Conservation (phyloP, 78 protist species). For the Dictyostelium capitatum region DNA sequence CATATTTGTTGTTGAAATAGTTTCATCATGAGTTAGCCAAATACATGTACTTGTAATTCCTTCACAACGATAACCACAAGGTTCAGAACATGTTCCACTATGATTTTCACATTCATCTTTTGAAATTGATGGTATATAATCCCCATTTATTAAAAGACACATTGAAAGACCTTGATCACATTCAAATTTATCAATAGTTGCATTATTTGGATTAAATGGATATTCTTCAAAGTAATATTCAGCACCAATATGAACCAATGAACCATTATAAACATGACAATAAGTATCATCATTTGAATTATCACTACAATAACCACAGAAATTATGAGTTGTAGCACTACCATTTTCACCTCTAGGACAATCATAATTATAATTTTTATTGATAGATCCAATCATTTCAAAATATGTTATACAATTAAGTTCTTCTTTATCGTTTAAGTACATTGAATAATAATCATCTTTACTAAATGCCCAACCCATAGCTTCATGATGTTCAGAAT, state of each 20-base stretch:
- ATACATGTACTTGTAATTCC: background rate
- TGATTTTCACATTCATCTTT: background rate
- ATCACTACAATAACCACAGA: conserved; percentile 60
- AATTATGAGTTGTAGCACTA: background rate
- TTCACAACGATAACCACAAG: conserved; percentile 35
- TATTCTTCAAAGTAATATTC: background rate
- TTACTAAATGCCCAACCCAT: background rate
- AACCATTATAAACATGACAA: conserved; percentile 16
- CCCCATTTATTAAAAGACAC: conserved; percentile 9
- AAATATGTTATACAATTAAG: conserved; percentile 10
- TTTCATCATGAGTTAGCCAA: background rate
- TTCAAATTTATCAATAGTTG: background rate
- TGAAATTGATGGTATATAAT: background rate
- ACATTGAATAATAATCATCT: background rate
- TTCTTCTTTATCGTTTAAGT: background rate
- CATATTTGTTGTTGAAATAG: background rate
- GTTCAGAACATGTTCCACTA: background rate
- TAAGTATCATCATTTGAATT: background rate
- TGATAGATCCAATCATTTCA: background rate
- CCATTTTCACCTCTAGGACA: background rate
- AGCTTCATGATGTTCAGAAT: background rate
- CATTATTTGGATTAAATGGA: background rate
- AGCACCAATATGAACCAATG: background rate
- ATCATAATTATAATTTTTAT: no score
- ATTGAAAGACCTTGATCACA: background rate